Conservation (phyloP, 106 monocot species). For the Triglochin maritima region DNA sequence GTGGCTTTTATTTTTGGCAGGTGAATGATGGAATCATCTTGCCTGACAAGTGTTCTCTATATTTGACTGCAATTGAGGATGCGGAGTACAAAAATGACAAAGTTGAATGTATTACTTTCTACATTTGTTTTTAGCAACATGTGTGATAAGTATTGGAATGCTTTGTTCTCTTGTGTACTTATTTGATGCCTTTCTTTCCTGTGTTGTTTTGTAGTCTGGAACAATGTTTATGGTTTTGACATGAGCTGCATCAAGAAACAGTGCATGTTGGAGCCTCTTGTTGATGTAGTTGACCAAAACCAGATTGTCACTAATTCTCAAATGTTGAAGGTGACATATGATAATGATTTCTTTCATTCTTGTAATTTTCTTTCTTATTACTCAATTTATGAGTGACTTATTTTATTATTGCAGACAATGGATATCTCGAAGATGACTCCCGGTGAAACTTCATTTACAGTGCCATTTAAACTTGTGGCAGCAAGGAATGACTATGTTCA, state of each 20-base stretch:
- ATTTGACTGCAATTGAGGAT: slow-evolving; percentile 93
- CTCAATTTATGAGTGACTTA: not conserved
- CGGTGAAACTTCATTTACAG: slow-evolving; percentile 79
- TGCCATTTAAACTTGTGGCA: slow-evolving; percentile 78
- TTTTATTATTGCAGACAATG: slow-evolving; percentile 47
- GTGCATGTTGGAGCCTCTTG: slow-evolving; percentile 83
- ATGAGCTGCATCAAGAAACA: slow-evolving; percentile 98
- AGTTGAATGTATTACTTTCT: slow-evolving; percentile 56
- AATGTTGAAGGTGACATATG: slow-evolving; percentile 52
- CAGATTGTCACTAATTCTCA: slow-evolving; percentile 83
- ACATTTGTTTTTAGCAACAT: not conserved
- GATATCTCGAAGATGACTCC: slow-evolving; percentile 44
- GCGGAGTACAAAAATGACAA: slow-evolving; percentile 94
- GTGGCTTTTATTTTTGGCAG: slow-evolving; percentile 14
- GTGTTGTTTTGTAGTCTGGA: slow-evolving; percentile 59
- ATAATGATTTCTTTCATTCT: not conserved
- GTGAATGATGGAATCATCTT: slow-evolving; percentile 59
- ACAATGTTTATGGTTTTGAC: slow-evolving; percentile 85
- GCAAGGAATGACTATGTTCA: slow-evolving; percentile 80
- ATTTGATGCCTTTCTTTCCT: not conserved
- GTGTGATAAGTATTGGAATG: not conserved
- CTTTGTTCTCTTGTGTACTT: not conserved
- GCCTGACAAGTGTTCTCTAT: slow-evolving; percentile 79
- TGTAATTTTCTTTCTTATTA: not conserved
- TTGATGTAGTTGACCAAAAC: slow-evolving; percentile 80